Base-by-base conservation (phyloP, 2,329 filamentous ascomycete genomes). In the Colletotrichum tropicicola region DNA sequence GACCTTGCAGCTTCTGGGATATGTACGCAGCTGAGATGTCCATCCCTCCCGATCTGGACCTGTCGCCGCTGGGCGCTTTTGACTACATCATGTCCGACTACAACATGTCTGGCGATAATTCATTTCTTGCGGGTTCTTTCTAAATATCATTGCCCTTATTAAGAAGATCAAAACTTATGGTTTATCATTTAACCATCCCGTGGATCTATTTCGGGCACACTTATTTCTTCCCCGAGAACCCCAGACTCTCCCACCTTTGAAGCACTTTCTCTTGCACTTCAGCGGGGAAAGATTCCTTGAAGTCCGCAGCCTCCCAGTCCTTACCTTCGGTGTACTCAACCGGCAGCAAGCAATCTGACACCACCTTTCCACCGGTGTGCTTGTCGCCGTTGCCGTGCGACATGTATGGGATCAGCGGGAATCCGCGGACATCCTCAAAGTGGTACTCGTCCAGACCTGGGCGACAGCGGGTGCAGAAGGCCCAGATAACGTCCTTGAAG, bases 401-500 rank as follows among this genome's bases (percentile, higher is more conserved):
- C 59, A 82, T 83, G 61, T 83, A 85, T 2, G 82, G 82, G 17
- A 82, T 79, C 1, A 85, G 67, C 0, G 78, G 77, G 66, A 83
- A 83, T 0, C 77, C 80, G 1, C 67, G 68, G 4, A 79, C 76
- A 35, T 85, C 78, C n/a, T 83, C 78, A 53, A 77, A 85, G 61
- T 79, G 74, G 2, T 72, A 75, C 68, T 85, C 82, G 44, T 84
- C 82, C 3, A 71, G 67, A 1, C 72, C 73, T 0, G 82, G 82
- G 0, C 82, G 75, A 62, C 83, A 86, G 0, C 82, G 75, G 0
- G 83, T 85, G 13, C 71, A 74, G 60, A 82, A 84, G 0, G 83
- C 83, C 79, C 79, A 86, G 55, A 83, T 79, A 6, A 85, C 78
- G 30, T 85, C 80, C 47, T 80, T 79, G 53, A 73, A 73, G 49